Conservation (phyloP, 805 yeast species). For the Yarrowia porcina region DNA sequence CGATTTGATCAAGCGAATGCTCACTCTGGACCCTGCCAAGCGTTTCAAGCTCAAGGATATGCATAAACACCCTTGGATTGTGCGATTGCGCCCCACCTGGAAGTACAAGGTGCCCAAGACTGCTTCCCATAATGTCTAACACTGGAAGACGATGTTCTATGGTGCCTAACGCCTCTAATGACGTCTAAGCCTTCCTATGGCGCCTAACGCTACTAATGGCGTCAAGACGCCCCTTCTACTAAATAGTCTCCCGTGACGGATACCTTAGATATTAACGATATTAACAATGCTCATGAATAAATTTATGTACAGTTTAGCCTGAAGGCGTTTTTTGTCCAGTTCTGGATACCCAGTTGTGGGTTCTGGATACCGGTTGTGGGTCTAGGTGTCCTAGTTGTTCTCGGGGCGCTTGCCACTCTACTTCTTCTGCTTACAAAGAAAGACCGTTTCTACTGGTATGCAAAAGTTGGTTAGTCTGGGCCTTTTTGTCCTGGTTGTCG, state of each 20-base stretch:
- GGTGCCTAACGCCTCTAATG: too few species aligned
- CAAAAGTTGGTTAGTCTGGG: constrained; percentile 57
- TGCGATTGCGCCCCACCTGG: constrained; percentile 64
- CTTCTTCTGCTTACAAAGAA: not conserved
- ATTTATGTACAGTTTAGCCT: constrained; percentile 10
- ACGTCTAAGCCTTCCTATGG: too few species aligned
- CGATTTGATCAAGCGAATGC: constrained; percentile 60
- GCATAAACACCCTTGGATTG: constrained; percentile 79
- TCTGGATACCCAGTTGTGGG: too few species aligned
- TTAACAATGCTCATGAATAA: constrained; percentile 15
- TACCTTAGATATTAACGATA: constrained; percentile 11
- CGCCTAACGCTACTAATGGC: too few species aligned
- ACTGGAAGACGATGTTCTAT: too few species aligned
- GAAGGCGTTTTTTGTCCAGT: too few species aligned
- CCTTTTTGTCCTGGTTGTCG: constrained; percentile 60
- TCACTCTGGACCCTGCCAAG: constrained; percentile 65
- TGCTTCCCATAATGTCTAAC: not conserved
- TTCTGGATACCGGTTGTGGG: too few species aligned
- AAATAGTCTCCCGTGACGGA: not conserved
- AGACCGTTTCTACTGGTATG: constrained; percentile 22
- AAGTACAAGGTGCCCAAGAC: constrained; percentile 24
- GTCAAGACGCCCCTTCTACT: too few species aligned
- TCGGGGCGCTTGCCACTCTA: too few species aligned
- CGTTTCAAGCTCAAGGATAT: constrained; percentile 63
- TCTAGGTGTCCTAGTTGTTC: too few species aligned